Evolutionary conservation across 257 asterid species (phyloP).

Genomic region (Schizonepeta tenuifolia): DNA sequence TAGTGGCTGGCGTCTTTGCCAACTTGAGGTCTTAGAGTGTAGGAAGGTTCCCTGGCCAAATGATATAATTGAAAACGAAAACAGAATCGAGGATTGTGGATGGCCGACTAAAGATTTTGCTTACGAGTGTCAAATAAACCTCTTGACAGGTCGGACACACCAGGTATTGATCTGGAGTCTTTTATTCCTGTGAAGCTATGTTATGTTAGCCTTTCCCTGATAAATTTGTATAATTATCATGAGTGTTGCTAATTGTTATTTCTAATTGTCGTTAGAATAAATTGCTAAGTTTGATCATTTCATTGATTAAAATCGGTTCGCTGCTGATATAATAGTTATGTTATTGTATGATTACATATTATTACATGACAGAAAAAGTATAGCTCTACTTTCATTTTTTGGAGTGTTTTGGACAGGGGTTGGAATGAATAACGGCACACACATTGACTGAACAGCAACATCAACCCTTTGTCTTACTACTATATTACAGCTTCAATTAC

Average conservation of each 20-base stretch:
- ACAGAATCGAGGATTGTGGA: slow-evolving; percentile 69
- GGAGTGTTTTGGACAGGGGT: background rate
- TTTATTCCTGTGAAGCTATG: background rate
- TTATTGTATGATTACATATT: background rate
- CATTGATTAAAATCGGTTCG: background rate
- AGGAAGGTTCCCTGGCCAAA: slow-evolving; percentile 86
- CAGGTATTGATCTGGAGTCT: slow-evolving; percentile 58
- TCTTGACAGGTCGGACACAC: slow-evolving; percentile 91
- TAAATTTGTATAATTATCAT: background rate
- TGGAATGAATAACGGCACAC: background rate
- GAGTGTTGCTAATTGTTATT: background rate
- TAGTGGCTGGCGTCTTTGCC: slow-evolving; percentile 76
- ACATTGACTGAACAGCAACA: slow-evolving; percentile 5
- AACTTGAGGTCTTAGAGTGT: slow-evolving; percentile 95
- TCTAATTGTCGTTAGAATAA: background rate
- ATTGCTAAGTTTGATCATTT: background rate
- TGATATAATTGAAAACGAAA: slow-evolving; percentile 40
- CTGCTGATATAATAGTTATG: background rate
- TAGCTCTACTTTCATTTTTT: background rate
- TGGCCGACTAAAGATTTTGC: slow-evolving; percentile 79
- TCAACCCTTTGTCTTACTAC: background rate
- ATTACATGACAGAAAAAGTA: background rate
- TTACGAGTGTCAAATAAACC: slow-evolving; percentile 85
- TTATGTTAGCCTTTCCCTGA: background rate
- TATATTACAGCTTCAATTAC: background rate